A percentile compares a stretch with the other conserved stretches of the same genome.
phyloP scores from a whole-genome alignment of 176 grass and related monocot species.

The Aegilops umbellulata region DNA sequence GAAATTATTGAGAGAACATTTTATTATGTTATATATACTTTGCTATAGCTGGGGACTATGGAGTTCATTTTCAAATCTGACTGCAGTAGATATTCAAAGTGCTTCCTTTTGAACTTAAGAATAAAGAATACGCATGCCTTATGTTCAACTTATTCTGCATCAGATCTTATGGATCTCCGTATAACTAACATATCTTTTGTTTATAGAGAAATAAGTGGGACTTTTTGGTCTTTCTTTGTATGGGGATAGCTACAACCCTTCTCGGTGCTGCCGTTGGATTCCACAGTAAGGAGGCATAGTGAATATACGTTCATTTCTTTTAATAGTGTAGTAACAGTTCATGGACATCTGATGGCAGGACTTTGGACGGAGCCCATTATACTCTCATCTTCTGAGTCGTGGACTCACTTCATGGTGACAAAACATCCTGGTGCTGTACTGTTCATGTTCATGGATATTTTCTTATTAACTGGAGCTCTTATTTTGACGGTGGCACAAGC shows the following conservation, averaged over 20 bases:
- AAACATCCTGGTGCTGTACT: slow-evolving; percentile 75
- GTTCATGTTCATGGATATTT: slow-evolving; percentile 75
- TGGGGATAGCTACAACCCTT: slow-evolving; percentile 64
- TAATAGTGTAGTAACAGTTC: slow-evolving; percentile 11
- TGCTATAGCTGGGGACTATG: background rate
- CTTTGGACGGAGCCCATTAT: slow-evolving; percentile 67
- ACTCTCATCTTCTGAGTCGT: slow-evolving; percentile 59
- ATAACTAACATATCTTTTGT: slow-evolving; percentile 6
- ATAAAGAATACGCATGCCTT: background rate
- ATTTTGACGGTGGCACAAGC: slow-evolving; percentile 69
- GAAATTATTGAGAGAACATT: background rate
- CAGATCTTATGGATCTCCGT: background rate
- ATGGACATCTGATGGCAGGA: slow-evolving; percentile 52
- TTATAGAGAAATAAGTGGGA: slow-evolving; percentile 93
- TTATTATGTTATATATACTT: slow-evolving; percentile 18
- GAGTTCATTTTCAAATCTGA: slow-evolving; percentile 19
- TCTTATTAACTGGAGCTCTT: slow-evolving; percentile 66
- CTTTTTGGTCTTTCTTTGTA: slow-evolving; percentile 89
- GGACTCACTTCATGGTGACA: slow-evolving; percentile 71
- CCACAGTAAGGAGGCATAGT: slow-evolving; percentile 61
- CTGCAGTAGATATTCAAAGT: slow-evolving; percentile 5
- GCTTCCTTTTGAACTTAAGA: background rate
- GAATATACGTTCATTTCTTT: slow-evolving; percentile 29
- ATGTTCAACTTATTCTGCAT: slow-evolving; percentile 14
- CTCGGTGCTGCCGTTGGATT: slow-evolving; percentile 63